Evolutionary conservation across 768 basidiomycete genomes (phyloP), one percentile per base, ranked within the genome.

Genomic region (Termitomyces titanicus): DNA sequence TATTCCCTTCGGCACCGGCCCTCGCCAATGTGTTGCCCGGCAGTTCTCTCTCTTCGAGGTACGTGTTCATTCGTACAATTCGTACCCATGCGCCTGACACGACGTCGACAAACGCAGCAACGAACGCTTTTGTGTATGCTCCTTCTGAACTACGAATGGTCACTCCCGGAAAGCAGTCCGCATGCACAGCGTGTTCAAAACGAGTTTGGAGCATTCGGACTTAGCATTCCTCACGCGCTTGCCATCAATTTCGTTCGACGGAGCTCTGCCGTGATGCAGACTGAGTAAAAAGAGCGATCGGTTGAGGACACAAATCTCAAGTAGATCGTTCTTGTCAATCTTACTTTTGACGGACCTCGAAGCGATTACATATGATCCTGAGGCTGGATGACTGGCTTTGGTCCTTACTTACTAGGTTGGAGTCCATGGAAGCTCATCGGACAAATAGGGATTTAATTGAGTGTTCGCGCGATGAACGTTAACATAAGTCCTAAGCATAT

Each of bases 71-170:
- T 22, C n/a, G 13, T 34, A 29, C 15, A 18, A 9, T 9, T 11
- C 25, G 18, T 27, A 3, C 5, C 25, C 3, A 12, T 7, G 11
- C 7, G 24, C 1, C 47, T 48, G 17, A 48, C 24, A 25, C 24
- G 35, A 48, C 31, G 10, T 27, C 48, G 53, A 61, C 58, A n/a
- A n/a, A n/a, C n/a, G n/a, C n/a, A 73, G 66, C 70, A 70, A 62
- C 65, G 72, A 25, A 68, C 70, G 11, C 59, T 74, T 12, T 40
- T 66, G 8, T 64, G 67, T 48, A 72, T 74, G 68, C 60, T 74
- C 15, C 60, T 74, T 12, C 52, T 63, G 12, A 54, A 65, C n/a
- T 75, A 68, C 50, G 61, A 71, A 48, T 73, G 71, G 71, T 45
- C 51, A 6, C 62, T 75, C 5, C 72, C 72, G 2, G 52, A 46